These are phyloP conservation scores for Venustampulla echinocandica DNA, from an alignment of 495 filamentous ascomycete species.

Conservation along the genomic window DNA sequence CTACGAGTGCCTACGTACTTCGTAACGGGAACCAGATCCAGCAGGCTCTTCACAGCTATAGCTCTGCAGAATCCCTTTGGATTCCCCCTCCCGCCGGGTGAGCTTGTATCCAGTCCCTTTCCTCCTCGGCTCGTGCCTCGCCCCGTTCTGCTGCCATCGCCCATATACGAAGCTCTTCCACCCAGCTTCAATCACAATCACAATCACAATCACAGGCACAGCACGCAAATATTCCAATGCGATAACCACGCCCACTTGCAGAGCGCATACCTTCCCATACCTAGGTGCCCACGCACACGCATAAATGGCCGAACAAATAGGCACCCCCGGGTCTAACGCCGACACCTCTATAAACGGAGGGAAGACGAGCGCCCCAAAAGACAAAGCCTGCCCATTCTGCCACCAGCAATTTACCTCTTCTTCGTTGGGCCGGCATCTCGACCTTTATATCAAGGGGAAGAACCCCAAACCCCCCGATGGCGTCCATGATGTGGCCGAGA, in stretches of 20 bases:
- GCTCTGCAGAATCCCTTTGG: neutral
- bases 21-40: too few relatives aligned
- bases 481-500: conserved; percentile 79
- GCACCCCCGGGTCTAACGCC: conserved; percentile 43
- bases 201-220: too few relatives aligned
- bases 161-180: neutral
- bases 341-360: conserved; percentile 29
- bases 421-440: conserved; percentile 84
- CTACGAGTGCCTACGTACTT: too few relatives aligned
- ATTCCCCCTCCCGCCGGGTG: neutral
- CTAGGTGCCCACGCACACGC: too few relatives aligned
- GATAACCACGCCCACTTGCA: conserved; percentile 1
- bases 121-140: neutral
- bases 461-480: conserved; percentile 79
- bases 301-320: conserved; percentile 21
- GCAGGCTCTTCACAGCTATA: too few relatives aligned
- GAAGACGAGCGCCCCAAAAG: conserved; percentile 48
- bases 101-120: neutral
- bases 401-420: conserved; percentile 81
- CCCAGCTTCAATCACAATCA: neutral
- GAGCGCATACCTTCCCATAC: neutral
- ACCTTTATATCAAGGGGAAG: conserved; percentile 81
- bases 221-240: too few relatives aligned
- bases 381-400: conserved; percentile 80
- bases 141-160: neutral